Base-by-base conservation (phyloP, 2,329 filamentous ascomycete species). In the Dothistroma septosporum region DNA sequence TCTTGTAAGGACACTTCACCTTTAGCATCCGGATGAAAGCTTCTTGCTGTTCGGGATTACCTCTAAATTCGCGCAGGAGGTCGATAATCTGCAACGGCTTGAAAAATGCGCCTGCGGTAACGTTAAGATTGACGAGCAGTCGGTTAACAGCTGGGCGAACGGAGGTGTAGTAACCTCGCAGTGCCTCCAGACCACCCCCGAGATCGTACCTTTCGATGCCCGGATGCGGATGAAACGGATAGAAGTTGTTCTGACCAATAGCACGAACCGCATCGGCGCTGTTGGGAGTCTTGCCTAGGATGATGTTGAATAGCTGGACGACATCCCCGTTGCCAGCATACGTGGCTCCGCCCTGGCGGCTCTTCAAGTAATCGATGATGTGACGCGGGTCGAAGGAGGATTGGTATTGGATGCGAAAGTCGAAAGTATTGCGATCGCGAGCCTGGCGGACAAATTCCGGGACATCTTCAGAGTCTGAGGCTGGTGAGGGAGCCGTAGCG, bases 101-200 rank as follows among this genome's bases (percentile, higher is more conserved):
- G 71, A 85, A 85, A 67, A 85, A 87, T 0, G 84, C 83, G 2
- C 79, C 78, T 49, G 82, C 82, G 9, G 83, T 83, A 28, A 87
- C 84, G 60, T 88, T 86, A 2, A 88, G 75, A 59, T 89, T 88
- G 12, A 88, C 71, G 0, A 88, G 69, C 4, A 88, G 74, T 3
- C 85, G 78, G 44, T 79, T 80, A 14, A 83, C 82, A 2, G 83
- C 81, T 1, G 83, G 80, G 5, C 86, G 82, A 32, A 85, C 82
- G 67, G 84, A 87, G 11, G 84, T 77, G 68, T 83, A 87, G 72
- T 83, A 88, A 0, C 86, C 86, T 47, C 85, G 79, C 4, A 86
- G 71, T 0, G 84, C 84, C 53, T 82, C 76, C 0, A 88, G 74
- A 1, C 84, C 84, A 11, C 70, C 75, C 2, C 77, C 78, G 1